Evolutionary conservation across 116 monocot genomes (phyloP), one percentile per base, ranked within the genome.

Genomic region (Posidonia oceanica): DNA sequence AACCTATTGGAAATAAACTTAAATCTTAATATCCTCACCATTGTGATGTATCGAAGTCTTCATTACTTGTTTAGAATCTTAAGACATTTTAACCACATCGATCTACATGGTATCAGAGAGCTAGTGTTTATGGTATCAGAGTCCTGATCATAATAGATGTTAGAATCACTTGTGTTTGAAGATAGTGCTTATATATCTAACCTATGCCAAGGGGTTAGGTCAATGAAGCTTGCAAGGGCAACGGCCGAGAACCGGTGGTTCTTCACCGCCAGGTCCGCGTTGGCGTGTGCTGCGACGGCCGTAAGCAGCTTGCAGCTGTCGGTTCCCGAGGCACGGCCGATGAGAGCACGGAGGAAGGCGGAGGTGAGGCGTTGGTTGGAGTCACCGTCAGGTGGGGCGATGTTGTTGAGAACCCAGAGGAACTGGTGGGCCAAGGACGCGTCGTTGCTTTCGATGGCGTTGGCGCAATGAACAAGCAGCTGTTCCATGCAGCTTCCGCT

Each of bases 371-470:
- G 72, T 66, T 88, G 93, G 81, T 78, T 86, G 61, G 86, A 75
- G 72, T 87, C 93, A 0, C 89, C 89, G 53, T 86, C 75, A 0
- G 81, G 37, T 3, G 84, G 80, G 54, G 93, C 93, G 48, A 89
- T 78, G 89, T 93, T 93, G 77, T 88, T 79, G 74, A 93, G 93
- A 11, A 87, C 89, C 93, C 89, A 93, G 38, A 93, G 72, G 72
- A 86, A 70, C 64, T 93, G 93, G 69, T 93, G 89, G 2, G 89
- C 86, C 6, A 82, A 62, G 22, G 93, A 84, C 36, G 81, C 77
- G 72, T 93, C 93, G 75, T 87, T 93, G 69, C 68, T 14, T 70
- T 88, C 84, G 48, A 93, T 78, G 48, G 93, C 89, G 65, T 57
- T 74, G 60, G 88, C 89, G 79, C 89, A 93, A 84, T 89, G 86